Evolutionary conservation across 306 rosid species (phyloP), one percentile per base, ranked within the genome.

Genomic region (Pueraria montana): DNA sequence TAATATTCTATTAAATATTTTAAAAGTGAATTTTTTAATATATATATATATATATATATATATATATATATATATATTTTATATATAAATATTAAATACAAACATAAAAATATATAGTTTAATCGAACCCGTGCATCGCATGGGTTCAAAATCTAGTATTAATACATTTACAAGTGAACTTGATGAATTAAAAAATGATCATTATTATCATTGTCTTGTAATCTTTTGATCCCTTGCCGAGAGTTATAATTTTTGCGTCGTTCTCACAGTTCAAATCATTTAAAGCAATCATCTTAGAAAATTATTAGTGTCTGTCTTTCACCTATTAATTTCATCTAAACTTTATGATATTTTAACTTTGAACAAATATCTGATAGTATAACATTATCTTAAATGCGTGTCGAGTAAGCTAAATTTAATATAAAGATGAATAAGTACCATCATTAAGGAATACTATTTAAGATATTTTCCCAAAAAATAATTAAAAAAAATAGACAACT

Each of bases 401-500:
- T 26, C 14, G 11, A 50, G 55, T 21, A 79, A 55, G 38, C n/a
- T 46, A 83, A 23, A 32, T 8, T 21, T 16, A 64, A 42, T 50
- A 9, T 14, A 24, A 3, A 17, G 6, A 67, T 32, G 38, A 48
- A 9, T 30, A 46, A 24, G 23, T 11, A 27, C 7, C 16, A 53
- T 58, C 52, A 38, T 2, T 43, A 42, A 42, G 20, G 2, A 43
- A n/a, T 49, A 76, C 82, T 77, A 62, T 77, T 77, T 12, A 16
- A 86, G 50, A 84, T 55, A 42, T 78, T 84, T 67, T 78, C 30
- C 8, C 20, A 59, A 17, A 66, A 17, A 70, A 50, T 4, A 74
- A 67, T 59, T 55, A 56, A 74, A 58, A 18, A n/a, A 42, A 21
- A 16, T 27, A 68, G 36, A 32, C 12, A 43, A 10, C 46, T 12